Percentiles rank a stretch among this genome's conserved stretches.
These are phyloP conservation scores for Fusarium sp. DNA, from an alignment of 2,329 filamentous ascomycete genomes.

Conservation along the genomic window DNA sequence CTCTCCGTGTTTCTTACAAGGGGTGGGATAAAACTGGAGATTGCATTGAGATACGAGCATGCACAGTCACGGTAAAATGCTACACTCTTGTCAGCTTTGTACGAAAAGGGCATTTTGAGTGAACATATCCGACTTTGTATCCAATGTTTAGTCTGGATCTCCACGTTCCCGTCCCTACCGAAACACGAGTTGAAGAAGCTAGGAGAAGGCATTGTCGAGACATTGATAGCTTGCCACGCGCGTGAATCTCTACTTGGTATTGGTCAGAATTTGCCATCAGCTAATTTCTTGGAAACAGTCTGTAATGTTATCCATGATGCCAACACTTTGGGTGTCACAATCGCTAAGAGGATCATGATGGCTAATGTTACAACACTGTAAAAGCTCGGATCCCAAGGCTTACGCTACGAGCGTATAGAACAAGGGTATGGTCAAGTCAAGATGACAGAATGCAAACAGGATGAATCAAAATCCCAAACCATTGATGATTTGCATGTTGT, in stretches of 20 bases:
- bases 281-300: background rate
- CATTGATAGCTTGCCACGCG: slow-evolving; percentile 26
- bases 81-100: background rate
- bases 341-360: slow-evolving; percentile 14
- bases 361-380: slow-evolving; percentile 19
- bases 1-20: slow-evolving; percentile 3
- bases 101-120: background rate
- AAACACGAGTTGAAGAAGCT: slow-evolving; percentile 8
- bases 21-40: slow-evolving; percentile 12
- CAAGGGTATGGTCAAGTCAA: background rate
- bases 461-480: background rate
- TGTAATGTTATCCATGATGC: slow-evolving; percentile 19
- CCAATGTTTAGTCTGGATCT: slow-evolving; percentile 1
- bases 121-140: slow-evolving; percentile 9
- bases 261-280: slow-evolving; percentile 10
- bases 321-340: slow-evolving; percentile 24
- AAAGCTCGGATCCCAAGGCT: slow-evolving; percentile 8
- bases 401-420: background rate
- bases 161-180: background rate
- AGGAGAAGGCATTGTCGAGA: slow-evolving; percentile 20
- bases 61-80: background rate
- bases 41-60: slow-evolving; percentile 23
- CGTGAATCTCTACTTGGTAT: slow-evolving; percentile 11
- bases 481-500: background rate
- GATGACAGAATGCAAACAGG: background rate